A percentile compares a stretch with the other conserved stretches of the same genome.
Conservation (phyloP, 1,284 basidiomycete genomes). For the Irpex lacteus region DNA sequence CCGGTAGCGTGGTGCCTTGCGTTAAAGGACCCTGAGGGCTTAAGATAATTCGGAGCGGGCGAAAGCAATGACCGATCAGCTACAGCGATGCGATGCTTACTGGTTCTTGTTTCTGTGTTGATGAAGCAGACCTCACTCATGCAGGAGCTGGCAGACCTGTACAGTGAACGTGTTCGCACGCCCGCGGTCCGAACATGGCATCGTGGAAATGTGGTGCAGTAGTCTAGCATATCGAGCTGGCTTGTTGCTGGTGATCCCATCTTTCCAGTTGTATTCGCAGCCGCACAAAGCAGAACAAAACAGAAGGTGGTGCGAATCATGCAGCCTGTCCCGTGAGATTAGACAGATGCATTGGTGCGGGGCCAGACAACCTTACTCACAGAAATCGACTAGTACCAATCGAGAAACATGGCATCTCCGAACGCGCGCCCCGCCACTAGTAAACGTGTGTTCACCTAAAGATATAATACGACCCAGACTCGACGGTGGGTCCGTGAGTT, state of each 20-base stretch:
- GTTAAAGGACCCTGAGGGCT: neutral
- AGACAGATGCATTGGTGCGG: too few species aligned
- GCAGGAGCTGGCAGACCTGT: neutral
- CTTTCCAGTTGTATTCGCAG: neutral
- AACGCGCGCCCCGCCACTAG: too few species aligned
- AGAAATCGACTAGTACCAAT: too few species aligned
- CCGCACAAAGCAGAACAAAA: neutral
- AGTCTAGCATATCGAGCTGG: neutral
- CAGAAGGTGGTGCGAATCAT: conserved; percentile 1
- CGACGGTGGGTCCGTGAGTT: neutral
- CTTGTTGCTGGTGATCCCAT: neutral
- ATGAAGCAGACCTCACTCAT: neutral
- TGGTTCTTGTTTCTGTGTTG: neutral
- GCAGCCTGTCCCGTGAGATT: neutral
- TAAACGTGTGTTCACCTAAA: too few species aligned
- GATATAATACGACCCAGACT: neutral
- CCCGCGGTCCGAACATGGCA: neutral
- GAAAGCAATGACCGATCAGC: neutral
- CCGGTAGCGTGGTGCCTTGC: neutral
- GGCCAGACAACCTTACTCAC: too few species aligned
- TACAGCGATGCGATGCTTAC: neutral
- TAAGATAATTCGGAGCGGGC: neutral
- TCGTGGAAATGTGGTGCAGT: neutral
- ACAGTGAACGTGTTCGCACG: neutral
- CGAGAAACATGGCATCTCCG: too few species aligned